phyloP scores from a whole-genome alignment of 768 basidiomycete species.

The Psilocybe tampanensis region DNA sequence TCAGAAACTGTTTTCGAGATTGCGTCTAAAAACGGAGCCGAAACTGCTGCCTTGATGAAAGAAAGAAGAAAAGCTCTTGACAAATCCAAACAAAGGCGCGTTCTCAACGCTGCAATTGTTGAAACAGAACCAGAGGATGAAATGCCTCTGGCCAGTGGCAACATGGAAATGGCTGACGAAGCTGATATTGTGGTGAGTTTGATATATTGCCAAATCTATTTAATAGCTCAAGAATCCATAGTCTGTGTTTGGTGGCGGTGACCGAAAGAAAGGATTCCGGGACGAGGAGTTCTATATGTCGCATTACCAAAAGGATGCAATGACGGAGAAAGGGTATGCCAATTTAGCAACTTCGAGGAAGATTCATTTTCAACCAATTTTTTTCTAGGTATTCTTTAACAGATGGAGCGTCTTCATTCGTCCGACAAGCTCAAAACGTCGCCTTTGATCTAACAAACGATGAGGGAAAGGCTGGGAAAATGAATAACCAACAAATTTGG shows the following conservation, averaged over 20 bases:
- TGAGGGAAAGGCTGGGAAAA: conserved; percentile 60
- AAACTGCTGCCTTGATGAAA: conserved; percentile 81
- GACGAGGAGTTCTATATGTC: conserved; percentile 93
- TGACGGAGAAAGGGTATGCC: conserved; percentile 86
- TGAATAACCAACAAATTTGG: conserved; percentile 74
- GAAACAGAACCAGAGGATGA: conserved; percentile 38
- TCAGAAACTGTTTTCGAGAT: conserved; percentile 91
- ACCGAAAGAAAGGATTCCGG: conserved; percentile 56
- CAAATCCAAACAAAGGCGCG: conserved; percentile 59
- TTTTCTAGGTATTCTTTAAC: conserved; percentile 77
- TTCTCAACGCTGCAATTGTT: conserved; percentile 32
- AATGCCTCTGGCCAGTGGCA: conserved; percentile 30
- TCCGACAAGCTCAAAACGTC: conserved; percentile 76
- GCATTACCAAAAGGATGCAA: conserved; percentile 85
- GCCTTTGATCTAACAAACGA: conserved; percentile 86
- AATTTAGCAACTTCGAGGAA: background rate
- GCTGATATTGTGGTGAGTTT: conserved; percentile 68
- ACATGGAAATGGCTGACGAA: conserved; percentile 76
- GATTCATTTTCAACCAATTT: conserved; percentile 1
- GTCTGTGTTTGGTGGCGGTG: conserved; percentile 67
- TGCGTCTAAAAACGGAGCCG: conserved; percentile 67
- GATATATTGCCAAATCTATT: background rate
- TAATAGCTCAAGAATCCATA: conserved; percentile 25
- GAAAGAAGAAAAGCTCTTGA: conserved; percentile 77
- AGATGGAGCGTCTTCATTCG: conserved; percentile 87